A percentile compares a stretch with the other conserved stretches of the same genome.
Evolutionary conservation across 2,329 filamentous ascomycete species (phyloP).

Genomic region (Colletotrichum sp.): DNA sequence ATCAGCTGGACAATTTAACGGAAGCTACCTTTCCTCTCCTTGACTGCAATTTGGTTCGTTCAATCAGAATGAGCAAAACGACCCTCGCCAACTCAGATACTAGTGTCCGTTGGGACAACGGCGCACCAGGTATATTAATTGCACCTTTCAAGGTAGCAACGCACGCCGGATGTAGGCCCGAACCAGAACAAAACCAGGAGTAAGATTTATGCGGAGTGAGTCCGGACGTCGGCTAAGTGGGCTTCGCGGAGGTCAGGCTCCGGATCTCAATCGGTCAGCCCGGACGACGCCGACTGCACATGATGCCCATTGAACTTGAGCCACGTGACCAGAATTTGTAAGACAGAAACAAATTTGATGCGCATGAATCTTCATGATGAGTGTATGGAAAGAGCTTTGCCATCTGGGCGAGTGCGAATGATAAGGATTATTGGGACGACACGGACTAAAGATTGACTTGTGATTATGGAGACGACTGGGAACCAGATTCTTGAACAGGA

Average conservation of each 20-base stretch:
- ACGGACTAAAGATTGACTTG: not conserved
- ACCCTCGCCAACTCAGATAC: not conserved
- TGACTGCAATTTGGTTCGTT: not conserved
- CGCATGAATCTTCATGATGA: not conserved
- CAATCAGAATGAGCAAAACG: not conserved
- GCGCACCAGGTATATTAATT: not conserved
- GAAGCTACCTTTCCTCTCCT: not conserved
- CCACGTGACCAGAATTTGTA: not conserved
- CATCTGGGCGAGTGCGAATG: not conserved
- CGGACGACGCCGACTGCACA: not conserved
- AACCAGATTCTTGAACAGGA: not conserved
- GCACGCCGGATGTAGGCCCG: not conserved
- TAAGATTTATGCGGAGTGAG: not conserved
- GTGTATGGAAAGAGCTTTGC: not conserved
- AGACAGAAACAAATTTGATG: not conserved
- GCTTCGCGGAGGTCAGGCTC: slow-evolving; percentile 2
- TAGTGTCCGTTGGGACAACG: not conserved
- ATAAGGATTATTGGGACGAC: not conserved
- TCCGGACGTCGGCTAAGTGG: not conserved
- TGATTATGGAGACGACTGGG: not conserved
- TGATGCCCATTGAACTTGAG: not conserved
- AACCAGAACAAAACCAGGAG: not conserved
- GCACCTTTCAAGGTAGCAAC: not conserved
- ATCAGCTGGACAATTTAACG: not conserved
- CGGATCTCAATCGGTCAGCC: not conserved